Evolutionary conservation across 169 alveolate species (phyloP).

Genomic region (Plasmodium vivax): DNA sequence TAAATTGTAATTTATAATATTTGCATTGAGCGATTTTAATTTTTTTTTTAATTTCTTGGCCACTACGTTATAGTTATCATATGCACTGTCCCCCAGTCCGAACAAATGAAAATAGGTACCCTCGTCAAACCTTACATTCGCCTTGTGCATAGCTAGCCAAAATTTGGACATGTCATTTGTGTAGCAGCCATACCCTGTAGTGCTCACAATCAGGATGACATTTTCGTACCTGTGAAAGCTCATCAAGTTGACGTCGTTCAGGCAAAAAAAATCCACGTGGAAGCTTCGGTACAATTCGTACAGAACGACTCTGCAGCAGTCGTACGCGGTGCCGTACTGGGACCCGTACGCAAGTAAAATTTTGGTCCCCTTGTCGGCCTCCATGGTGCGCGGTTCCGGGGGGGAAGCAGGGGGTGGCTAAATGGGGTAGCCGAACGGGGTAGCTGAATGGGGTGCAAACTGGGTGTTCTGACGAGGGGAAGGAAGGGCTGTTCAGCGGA

Average conservation of each 20-base stretch:
- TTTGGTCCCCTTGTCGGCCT: not conserved
- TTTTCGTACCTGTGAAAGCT: conserved; percentile 39
- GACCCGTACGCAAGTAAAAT: conserved; percentile 42
- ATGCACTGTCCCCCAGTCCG: conserved; percentile 70
- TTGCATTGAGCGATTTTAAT: conserved; percentile 28
- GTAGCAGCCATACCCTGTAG: conserved; percentile 67
- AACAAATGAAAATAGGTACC: conserved; percentile 52
- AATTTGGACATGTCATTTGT: conserved; percentile 36
- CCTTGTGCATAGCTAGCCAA: conserved; percentile 31
- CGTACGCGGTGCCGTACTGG: conserved; percentile 65
- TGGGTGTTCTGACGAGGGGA: not conserved
- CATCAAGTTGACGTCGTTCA: conserved; percentile 28
- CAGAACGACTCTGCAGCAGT: conserved; percentile 46
- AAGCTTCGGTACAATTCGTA: conserved; percentile 46
- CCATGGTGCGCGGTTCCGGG: not conserved
- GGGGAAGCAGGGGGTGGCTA: not conserved
- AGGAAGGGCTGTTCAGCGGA: not conserved
- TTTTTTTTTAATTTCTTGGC: conserved; percentile 67
- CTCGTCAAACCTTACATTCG: conserved; percentile 14
- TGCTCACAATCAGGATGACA: conserved; percentile 61
- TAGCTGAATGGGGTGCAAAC: not conserved
- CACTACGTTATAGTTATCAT: conserved; percentile 58
- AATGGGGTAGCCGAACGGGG: not conserved
- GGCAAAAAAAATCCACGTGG: conserved; percentile 21
- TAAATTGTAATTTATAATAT: conserved; percentile 47